Evolutionary conservation across 495 filamentous ascomycete genomes (phyloP), one percentile per base, ranked within the genome.

Genomic region (Aspergillus olivimuriae): DNA sequence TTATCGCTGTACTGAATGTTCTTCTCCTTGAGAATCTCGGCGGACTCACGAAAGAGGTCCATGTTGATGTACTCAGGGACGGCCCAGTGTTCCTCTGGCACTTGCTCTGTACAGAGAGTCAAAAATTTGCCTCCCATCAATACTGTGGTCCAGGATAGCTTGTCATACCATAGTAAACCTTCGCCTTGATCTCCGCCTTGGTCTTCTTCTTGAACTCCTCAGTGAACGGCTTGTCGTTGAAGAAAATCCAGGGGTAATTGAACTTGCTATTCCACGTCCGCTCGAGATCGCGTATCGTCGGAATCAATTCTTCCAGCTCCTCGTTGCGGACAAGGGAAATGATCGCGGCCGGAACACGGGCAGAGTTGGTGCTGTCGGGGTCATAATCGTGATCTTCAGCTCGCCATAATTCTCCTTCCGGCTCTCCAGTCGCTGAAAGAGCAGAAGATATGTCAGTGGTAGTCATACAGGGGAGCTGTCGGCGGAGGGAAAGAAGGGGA

Each of bases 171-270:
- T 92, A 99, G 60, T 73, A 68, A 55, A 81, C 83, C 58, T 87
- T 78, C 15, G 89, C 92, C 52, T 92, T 95, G 4, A 89, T 97
- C 44, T 73, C 78, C 18, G 78, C 83, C 52, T 75, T 68, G 6
- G 89, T 96, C 61, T 67, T 73, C 53, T 69, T 68, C 69, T 94
- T 97, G 73, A 99, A 99, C 56, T 97, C 90, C 26, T 87, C 83
- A 11, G 84, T 78, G 60, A 98, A 98, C 11, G 83, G 85, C 21
- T 82, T 82, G 57, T 98, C 92, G 68, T 99, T 99, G 72, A 99
- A 90, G 66, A 99, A 97, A 35, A 89, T 96, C 84, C 92, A 99
- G 12, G 94, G 94, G 63, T 97, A 99, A 68, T 99, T 97, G 76
- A 97, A 99, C 60, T 97, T 99, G 70, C 79, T 74, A 60, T 99